These are phyloP conservation scores for Drechslerella dactyloides DNA, from an alignment of 2,329 filamentous ascomycete genomes.

Conservation along the genomic window DNA sequence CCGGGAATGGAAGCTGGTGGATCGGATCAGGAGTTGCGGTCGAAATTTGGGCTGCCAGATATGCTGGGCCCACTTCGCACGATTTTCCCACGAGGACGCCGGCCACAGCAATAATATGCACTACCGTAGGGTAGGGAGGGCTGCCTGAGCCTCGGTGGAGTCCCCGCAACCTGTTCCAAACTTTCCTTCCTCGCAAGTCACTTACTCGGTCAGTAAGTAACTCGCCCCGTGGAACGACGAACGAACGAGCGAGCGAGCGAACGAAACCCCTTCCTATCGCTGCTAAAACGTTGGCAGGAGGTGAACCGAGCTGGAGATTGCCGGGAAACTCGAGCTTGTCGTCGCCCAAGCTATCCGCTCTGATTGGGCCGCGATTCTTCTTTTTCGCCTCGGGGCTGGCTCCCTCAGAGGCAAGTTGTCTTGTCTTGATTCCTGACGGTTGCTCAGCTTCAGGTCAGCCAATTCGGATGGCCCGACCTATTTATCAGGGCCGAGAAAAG, in stretches of 20 bases:
- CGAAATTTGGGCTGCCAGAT: conserved; percentile 4
- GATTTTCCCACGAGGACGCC: conserved; percentile 51
- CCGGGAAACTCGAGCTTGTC: conserved; percentile 26
- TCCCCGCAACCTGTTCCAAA: conserved; percentile 46
- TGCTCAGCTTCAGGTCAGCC: conserved; percentile 9
- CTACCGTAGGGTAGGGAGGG: conserved; percentile 22
- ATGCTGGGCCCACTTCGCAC: conserved; percentile 42
- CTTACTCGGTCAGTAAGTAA: no score
- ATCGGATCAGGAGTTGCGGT: conserved; percentile 46
- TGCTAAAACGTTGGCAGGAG: conserved; percentile 2
- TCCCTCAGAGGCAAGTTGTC: background rate
- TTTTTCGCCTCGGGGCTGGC: conserved; percentile 6
- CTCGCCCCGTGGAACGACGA: no score
- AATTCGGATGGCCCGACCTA: conserved; percentile 47
- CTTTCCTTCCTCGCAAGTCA: no score
- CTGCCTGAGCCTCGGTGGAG: conserved; percentile 50
- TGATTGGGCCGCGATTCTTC: conserved; percentile 31
- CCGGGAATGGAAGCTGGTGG: conserved; percentile 51
- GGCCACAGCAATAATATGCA: conserved; percentile 45
- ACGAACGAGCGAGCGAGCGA: no score
- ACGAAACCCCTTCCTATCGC: conserved; percentile 15
- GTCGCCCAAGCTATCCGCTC: background rate
- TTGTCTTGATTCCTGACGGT: background rate
- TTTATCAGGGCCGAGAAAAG: conserved; percentile 23
- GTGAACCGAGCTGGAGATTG: conserved; percentile 21